phyloP scores from a whole-genome alignment of 257 asterid species.

The Cruciata laevipes region DNA sequence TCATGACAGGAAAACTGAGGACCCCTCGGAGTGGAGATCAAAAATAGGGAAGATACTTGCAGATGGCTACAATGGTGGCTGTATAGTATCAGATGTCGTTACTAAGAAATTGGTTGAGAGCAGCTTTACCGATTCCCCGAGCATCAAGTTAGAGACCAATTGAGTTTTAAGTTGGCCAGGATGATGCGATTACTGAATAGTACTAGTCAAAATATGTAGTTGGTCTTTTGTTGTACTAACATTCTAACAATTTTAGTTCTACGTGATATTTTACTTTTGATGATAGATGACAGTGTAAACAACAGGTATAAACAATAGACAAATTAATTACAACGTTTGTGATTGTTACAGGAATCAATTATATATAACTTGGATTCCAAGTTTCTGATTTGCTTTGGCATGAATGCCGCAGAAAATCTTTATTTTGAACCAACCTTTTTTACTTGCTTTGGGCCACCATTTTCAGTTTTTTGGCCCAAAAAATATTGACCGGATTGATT shows the following conservation, averaged over 20 bases:
- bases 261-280: constrained; percentile 2
- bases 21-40: constrained; percentile 69
- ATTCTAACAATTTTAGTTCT: too few species aligned
- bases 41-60: constrained; percentile 76
- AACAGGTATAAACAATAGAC: not conserved
- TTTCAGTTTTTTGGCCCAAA: not conserved
- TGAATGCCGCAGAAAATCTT: not conserved
- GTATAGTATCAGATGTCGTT: constrained; percentile 25
- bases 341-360: not conserved
- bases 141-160: constrained; percentile 46
- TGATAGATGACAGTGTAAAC: constrained; percentile 4
- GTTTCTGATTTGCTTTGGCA: not conserved
- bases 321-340: not conserved
- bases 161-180: constrained; percentile 17
- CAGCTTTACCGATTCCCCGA: constrained; percentile 21
- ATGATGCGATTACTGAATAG: constrained; percentile 12
- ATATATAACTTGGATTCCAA: not conserved
- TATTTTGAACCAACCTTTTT: not conserved
- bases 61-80: constrained; percentile 78
- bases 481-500: too few species aligned
- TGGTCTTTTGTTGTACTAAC: not conserved
- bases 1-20: constrained; percentile 61
- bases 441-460: not conserved
- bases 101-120: constrained; percentile 32
- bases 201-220: not conserved